Evolutionary conservation across 768 basidiomycete species (phyloP).

Genomic region (Boletus bicolor): DNA sequence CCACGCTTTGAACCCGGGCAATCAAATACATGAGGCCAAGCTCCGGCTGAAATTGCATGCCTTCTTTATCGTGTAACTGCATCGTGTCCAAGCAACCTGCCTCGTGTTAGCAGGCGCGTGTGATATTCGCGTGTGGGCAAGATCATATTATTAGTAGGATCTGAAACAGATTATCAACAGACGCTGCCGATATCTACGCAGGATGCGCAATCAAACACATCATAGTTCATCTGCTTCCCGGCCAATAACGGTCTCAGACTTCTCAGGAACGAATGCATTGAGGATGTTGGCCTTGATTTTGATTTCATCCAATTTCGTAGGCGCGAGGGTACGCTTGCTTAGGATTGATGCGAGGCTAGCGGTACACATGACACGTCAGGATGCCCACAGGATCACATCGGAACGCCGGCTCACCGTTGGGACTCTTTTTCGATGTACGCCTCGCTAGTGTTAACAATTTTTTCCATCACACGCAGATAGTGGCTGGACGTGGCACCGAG

Average conservation of each 20-base stretch:
- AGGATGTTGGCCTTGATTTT: conserved; percentile 90
- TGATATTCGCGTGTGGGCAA: conserved; percentile 1
- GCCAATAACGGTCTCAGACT: conserved; percentile 34
- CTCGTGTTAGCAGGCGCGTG: conserved; percentile 17
- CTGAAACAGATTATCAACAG: conserved; percentile 18
- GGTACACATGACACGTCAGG: conserved; percentile 3
- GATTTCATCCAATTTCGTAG: conserved; percentile 86
- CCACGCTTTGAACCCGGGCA: conserved; percentile 9
- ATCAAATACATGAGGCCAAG: conserved; percentile 30
- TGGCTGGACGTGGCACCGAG: conserved; percentile 59
- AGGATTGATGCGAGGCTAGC: conserved; percentile 72
- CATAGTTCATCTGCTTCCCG: conserved; percentile 44
- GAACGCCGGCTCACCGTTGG: conserved; percentile 55
- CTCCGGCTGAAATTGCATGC: conserved; percentile 15
- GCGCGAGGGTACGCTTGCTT: conserved; percentile 70
- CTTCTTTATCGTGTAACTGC: conserved; percentile 18
- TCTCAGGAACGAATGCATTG: conserved; percentile 48
- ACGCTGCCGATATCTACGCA: conserved; percentile 12
- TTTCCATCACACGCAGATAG: conserved; percentile 90
- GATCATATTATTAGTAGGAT: conserved; percentile 15
- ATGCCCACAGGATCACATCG: neutral
- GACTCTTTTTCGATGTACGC: conserved; percentile 84
- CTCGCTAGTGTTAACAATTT: conserved; percentile 66
- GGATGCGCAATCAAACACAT: conserved; percentile 10
- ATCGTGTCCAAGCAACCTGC: conserved; percentile 20